A percentile compares a stretch with the other conserved stretches of the same genome.
These are phyloP conservation scores for Oidiodendron maius DNA, from an alignment of 495 filamentous ascomycete genomes.

Conservation along the genomic window DNA sequence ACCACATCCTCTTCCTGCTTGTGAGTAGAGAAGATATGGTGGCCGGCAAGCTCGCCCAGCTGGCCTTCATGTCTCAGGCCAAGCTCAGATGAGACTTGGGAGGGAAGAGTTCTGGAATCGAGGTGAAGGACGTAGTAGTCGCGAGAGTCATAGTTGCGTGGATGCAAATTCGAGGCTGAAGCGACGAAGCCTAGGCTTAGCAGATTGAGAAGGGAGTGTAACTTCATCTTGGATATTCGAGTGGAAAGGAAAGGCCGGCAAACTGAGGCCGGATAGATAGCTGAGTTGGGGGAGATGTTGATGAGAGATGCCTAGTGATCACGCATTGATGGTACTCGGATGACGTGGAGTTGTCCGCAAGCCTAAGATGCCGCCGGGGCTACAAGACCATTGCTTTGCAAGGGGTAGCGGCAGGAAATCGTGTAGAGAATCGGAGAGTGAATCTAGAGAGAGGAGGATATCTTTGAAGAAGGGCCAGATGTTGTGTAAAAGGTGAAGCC, in stretches of 20 bases:
- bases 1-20: conserved; percentile 45
- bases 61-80: conserved; percentile 78
- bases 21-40: conserved; percentile 76
- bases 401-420: too few species aligned
- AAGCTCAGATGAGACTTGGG: conserved; percentile 64
- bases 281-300: conserved; percentile 1
- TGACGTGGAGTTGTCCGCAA: too few species aligned
- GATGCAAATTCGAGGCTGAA: conserved; percentile 38
- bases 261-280: neutral
- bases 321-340: conserved; percentile 19
- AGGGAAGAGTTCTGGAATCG: conserved; percentile 46
- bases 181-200: conserved; percentile 33
- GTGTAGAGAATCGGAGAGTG: too few species aligned
- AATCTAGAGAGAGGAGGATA: too few species aligned
- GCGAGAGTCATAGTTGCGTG: conserved; percentile 37
- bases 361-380: too few species aligned
- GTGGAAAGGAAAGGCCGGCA: too few species aligned
- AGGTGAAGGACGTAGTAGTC: conserved; percentile 74
- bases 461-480: too few species aligned
- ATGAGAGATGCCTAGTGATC: neutral
- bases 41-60: conserved; percentile 72
- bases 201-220: conserved; percentile 24
- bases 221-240: too few species aligned
- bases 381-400: too few species aligned
- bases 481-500: too few species aligned